Evolutionary conservation across 257 asterid genomes (phyloP).

Genomic region (Solanum megistacrolobum): DNA sequence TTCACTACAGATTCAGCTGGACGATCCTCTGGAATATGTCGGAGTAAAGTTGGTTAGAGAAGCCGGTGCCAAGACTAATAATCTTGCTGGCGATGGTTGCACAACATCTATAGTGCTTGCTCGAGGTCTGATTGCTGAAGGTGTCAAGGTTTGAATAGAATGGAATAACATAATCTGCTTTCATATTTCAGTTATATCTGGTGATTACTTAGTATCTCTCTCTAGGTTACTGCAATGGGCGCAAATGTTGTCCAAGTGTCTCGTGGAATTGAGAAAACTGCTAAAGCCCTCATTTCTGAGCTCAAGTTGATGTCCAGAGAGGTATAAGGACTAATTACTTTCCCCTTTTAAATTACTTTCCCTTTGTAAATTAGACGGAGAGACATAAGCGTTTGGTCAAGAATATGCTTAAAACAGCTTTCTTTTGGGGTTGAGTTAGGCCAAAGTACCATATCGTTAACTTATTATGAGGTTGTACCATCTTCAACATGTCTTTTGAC

Average conservation of each 20-base stretch:
- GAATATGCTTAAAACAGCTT: neutral
- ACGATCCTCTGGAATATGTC: constrained; percentile 77
- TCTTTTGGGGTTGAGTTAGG: neutral
- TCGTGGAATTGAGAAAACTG: constrained; percentile 72
- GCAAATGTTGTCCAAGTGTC: constrained; percentile 68
- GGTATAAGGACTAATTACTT: constrained; percentile 21
- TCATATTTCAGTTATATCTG: neutral
- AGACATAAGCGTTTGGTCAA: neutral
- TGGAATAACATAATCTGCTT: neutral
- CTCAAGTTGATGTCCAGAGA: constrained; percentile 70
- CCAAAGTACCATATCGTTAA: accelerated
- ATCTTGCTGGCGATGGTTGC: constrained; percentile 87
- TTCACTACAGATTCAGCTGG: constrained; percentile 79
- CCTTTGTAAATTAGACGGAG: neutral
- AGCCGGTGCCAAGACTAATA: constrained; percentile 84
- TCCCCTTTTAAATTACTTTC: neutral
- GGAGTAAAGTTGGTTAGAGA: constrained; percentile 84
- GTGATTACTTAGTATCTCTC: neutral
- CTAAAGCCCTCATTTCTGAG: constrained; percentile 57
- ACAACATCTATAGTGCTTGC: constrained; percentile 78
- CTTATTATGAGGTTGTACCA: neutral
- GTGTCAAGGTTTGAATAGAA: constrained; percentile 49
- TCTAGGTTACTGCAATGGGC: constrained; percentile 70
- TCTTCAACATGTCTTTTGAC: neutral
- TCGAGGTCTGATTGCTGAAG: constrained; percentile 72